These are phyloP conservation scores for Chiua virens DNA, from an alignment of 768 basidiomycete species.

Conservation along the genomic window DNA sequence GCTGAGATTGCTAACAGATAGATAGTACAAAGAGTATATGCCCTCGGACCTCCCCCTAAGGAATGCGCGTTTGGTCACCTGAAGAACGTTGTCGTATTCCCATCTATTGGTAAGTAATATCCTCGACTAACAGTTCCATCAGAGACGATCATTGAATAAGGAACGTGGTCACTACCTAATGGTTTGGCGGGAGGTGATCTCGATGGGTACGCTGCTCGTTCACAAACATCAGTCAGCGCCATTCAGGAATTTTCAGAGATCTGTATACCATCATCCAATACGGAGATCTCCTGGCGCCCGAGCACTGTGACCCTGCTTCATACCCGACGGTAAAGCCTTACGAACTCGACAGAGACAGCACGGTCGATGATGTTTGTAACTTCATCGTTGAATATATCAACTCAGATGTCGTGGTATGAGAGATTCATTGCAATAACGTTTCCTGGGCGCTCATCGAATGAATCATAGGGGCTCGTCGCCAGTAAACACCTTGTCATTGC, in stretches of 20 bases:
- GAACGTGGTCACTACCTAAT: slow-evolving; percentile 62
- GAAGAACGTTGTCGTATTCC: slow-evolving; percentile 72
- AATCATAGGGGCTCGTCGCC: slow-evolving; percentile 62
- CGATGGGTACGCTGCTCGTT: slow-evolving; percentile 57
- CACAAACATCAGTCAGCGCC: background rate
- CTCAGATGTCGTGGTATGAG: slow-evolving; percentile 71
- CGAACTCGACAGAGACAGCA: slow-evolving; percentile 46
- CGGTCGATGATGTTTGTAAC: slow-evolving; percentile 70
- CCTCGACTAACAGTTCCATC: background rate
- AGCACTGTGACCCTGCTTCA: slow-evolving; percentile 48
- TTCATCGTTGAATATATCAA: slow-evolving; percentile 85
- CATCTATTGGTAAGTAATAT: slow-evolving; percentile 51
- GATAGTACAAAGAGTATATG: slow-evolving; percentile 66
- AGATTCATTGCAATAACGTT: background rate
- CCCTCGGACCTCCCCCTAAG: slow-evolving; percentile 68
- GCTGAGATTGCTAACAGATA: slow-evolving; percentile 2
- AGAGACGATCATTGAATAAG: slow-evolving; percentile 32
- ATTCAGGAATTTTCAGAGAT: slow-evolving; percentile 44
- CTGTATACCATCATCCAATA: slow-evolving; percentile 61
- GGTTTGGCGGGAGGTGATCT: slow-evolving; percentile 75
- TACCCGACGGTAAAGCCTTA: slow-evolving; percentile 44
- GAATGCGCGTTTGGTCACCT: slow-evolving; percentile 59
- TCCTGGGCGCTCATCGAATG: slow-evolving; percentile 6
- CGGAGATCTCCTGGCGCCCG: slow-evolving; percentile 52
- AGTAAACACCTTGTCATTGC: slow-evolving; percentile 69